Evolutionary conservation across 225 moss, liverwort and hornwort genomes (phyloP), one percentile per base, ranked within the genome.

Genomic region (Pseudoscleropodium purum): DNA sequence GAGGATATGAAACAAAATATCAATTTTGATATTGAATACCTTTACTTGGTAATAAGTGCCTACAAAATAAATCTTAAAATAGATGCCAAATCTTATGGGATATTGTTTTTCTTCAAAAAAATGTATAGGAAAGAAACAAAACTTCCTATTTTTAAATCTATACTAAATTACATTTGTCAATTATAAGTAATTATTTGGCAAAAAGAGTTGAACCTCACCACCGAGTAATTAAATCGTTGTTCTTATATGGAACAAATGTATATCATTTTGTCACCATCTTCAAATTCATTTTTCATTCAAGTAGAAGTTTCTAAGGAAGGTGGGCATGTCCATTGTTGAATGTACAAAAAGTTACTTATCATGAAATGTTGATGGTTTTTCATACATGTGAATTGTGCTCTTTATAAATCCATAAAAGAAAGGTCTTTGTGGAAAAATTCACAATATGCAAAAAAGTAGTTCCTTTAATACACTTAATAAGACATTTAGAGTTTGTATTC

Each of bases 201-300:
- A 0, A 0, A 0, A 52, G 5, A 34, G 13, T 21, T 34, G 13
- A 75, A 51, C 1, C 1, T 43, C 1, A 51, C 11, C 4, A 36
- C 0, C 0, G 2, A 56, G 5, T 37, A 7, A 25, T 37, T 2
- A 25, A 24, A 10, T 3, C 1, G 4, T 54, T 15, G 5, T 9
- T 21, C 4, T 34, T 77, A 1, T 15, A 23, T 34, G 36, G 24
- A 34, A 54, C 0, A 5, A 0, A 37, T 37, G 20, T 37, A 1
- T 25, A 54, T 15, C 37, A 15, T 25, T 75, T 1, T 30, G 2
- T 23, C 23, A 52, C 3, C 52, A 13, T 34, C 34, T 77, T 77
- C 36, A 52, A 36, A 52, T 15, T 52, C 18, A 49, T 11, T 75
- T 31, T 31, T 49, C 29, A 31, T 75, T 75, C 2, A 26, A 36